phyloP scores from a whole-genome alignment of 1,139 yeast genomes.

The Debaryomyces nepalensis region DNA sequence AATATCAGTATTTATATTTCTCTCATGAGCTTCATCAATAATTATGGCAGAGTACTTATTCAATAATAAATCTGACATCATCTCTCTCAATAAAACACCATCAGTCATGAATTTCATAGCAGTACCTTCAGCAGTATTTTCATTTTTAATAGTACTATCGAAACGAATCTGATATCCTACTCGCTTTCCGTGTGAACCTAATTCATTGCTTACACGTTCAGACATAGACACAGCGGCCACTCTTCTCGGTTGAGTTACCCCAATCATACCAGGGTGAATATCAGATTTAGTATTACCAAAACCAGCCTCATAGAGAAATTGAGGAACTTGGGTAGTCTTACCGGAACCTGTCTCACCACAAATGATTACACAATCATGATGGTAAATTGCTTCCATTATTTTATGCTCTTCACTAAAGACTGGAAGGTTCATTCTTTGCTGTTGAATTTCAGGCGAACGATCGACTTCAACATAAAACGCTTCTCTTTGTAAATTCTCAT shows the following conservation, averaged over 20 bases:
- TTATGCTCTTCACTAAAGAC: conserved; percentile 90
- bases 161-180: conserved; percentile 94
- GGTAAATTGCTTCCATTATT: conserved; percentile 94
- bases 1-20: conserved; percentile 94
- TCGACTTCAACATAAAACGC: conserved; percentile 71
- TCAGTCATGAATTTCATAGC: conserved; percentile 97
- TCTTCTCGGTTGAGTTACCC: conserved; percentile 96
- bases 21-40: conserved; percentile 97
- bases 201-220: conserved; percentile 77
- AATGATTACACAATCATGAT: conserved; percentile 85
- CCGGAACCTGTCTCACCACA: conserved; percentile 96
- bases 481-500: conserved; percentile 58
- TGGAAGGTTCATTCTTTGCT: conserved; percentile 73
- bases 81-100: conserved; percentile 92
- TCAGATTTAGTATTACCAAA: conserved; percentile 70
- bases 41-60: conserved; percentile 83
- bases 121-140: conserved; percentile 57
- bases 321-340: conserved; percentile 80
- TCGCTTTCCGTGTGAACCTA: conserved; percentile 74
- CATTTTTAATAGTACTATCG: conserved; percentile 70
- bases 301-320: conserved; percentile 83
- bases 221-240: conserved; percentile 99
- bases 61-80: conserved; percentile 83
- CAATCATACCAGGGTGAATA: conserved; percentile 84
- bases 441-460: conserved; percentile 68